Evolutionary conservation across 2,329 filamentous ascomycete species (phyloP).

Genomic region (Talaromyces sp.): DNA sequence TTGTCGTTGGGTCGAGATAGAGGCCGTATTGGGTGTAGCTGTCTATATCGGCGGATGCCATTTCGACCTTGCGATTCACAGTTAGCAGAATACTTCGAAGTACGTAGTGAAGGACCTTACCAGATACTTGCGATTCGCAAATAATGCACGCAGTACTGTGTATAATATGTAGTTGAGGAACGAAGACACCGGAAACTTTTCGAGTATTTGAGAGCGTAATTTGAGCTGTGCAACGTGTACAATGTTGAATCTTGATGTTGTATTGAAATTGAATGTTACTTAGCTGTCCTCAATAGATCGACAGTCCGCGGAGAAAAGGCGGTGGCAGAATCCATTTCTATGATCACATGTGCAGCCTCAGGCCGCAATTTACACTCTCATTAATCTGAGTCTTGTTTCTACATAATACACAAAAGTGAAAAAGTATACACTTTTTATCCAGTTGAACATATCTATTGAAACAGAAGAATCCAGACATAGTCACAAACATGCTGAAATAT

Average conservation of each 20-base stretch:
- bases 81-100: not conserved
- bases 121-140: not conserved
- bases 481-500: slow-evolving; percentile 2
- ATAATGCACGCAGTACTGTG: not conserved
- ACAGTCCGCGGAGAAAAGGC: slow-evolving; percentile 24
- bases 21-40: slow-evolving; percentile 78
- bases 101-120: not conserved
- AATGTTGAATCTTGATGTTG: not conserved
- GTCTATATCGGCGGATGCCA: slow-evolving; percentile 28
- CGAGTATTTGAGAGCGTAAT: not conserved
- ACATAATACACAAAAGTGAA: not conserved
- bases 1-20: slow-evolving; percentile 75
- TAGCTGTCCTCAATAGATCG: slow-evolving; percentile 28
- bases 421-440: slow-evolving; percentile 11
- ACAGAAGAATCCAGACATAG: slow-evolving; percentile 1
- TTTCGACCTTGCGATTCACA: not conserved
- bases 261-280: slow-evolving; percentile 12
- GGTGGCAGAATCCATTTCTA: slow-evolving; percentile 25
- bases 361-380: not conserved
- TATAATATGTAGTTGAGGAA: not conserved
- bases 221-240: not conserved
- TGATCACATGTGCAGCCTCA: not conserved
- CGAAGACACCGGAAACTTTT: not conserved
- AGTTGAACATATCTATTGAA: not conserved
- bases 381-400: not conserved